A percentile compares a stretch with the other conserved stretches of the same genome.
Evolutionary conservation across 306 rosid genomes (phyloP).

Genomic region (Inga oerstediana): DNA sequence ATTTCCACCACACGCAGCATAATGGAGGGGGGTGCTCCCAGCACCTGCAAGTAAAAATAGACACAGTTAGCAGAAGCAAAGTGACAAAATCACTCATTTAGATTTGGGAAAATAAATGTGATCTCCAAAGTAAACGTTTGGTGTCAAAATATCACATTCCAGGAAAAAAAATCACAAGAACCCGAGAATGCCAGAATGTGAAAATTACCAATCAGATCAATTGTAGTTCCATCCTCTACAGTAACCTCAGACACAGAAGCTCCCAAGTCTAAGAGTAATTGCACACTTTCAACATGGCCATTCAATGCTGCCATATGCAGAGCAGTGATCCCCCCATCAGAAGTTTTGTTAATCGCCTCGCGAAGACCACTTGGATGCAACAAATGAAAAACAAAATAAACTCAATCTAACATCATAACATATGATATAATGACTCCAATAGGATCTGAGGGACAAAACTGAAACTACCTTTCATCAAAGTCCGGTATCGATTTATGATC

Average conservation of each 20-base stretch:
- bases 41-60: slow-evolving; percentile 63
- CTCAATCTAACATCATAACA: slow-evolving; percentile 29
- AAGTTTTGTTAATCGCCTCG: slow-evolving; percentile 66
- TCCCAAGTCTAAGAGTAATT: slow-evolving; percentile 85
- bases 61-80: slow-evolving; percentile 12
- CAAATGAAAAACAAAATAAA: slow-evolving; percentile 35
- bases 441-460: slow-evolving; percentile 17
- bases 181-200: neutral
- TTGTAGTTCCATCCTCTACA: slow-evolving; percentile 85
- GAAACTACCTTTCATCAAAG: slow-evolving; percentile 68
- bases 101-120: neutral
- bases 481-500: slow-evolving; percentile 54
- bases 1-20: slow-evolving; percentile 98
- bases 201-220: slow-evolving; percentile 80
- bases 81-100: slow-evolving; percentile 1
- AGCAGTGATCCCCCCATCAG: slow-evolving; percentile 98
- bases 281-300: slow-evolving; percentile 85
- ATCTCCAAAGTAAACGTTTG: slow-evolving; percentile 24
- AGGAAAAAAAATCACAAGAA: neutral
- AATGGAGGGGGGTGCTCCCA: slow-evolving; percentile 95
- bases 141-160: neutral
- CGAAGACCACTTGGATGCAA: slow-evolving; percentile 57
- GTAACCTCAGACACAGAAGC: slow-evolving; percentile 85
- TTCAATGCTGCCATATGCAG: slow-evolving; percentile 97
- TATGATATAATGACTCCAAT: slow-evolving; percentile 19